A percentile compares a stretch with the other conserved stretches of the same genome.
These are phyloP conservation scores for Thermoascus crustaceus DNA, from an alignment of 2,329 filamentous ascomycete genomes.

Conservation along the genomic window DNA sequence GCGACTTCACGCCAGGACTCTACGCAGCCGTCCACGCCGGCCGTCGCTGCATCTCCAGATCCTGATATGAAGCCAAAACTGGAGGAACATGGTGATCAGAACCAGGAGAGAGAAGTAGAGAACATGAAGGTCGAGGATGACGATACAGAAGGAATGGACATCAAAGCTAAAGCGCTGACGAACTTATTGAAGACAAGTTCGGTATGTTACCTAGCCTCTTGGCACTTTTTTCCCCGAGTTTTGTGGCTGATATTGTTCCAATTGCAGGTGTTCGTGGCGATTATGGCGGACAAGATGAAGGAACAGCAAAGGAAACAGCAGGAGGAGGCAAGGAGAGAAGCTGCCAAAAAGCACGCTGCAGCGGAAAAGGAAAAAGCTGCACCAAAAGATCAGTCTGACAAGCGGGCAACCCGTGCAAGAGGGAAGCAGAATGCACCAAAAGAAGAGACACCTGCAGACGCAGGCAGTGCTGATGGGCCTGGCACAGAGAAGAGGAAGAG, in stretches of 20 bases:
- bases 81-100: slow-evolving; percentile 3
- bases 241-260: slow-evolving; percentile 5
- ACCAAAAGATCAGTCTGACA: slow-evolving; percentile 10
- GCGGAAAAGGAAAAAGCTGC: slow-evolving; percentile 20
- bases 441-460: slow-evolving; percentile 12
- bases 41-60: slow-evolving; percentile 13
- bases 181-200: slow-evolving; percentile 40
- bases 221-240: no score
- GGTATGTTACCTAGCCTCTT: slow-evolving; percentile 16
- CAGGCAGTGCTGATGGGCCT: slow-evolving; percentile 5
- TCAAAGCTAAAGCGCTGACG: slow-evolving; percentile 37
- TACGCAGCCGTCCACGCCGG: slow-evolving; percentile 23
- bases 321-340: slow-evolving; percentile 33
- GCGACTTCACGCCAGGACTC: slow-evolving; percentile 21
- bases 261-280: slow-evolving; percentile 40
- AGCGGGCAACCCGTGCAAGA: slow-evolving; percentile 26
- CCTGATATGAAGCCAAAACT: slow-evolving; percentile 9
- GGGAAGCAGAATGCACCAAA: slow-evolving; percentile 14
- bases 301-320: slow-evolving; percentile 35
- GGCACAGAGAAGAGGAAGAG: slow-evolving; percentile 18
- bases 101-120: background rate
- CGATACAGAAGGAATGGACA: slow-evolving; percentile 33
- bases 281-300: slow-evolving; percentile 44
- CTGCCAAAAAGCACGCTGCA: slow-evolving; percentile 23
- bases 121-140: slow-evolving; percentile 7